Conservation (phyloP, 139 green algal genomes). For the Chlorella sp. region DNA sequence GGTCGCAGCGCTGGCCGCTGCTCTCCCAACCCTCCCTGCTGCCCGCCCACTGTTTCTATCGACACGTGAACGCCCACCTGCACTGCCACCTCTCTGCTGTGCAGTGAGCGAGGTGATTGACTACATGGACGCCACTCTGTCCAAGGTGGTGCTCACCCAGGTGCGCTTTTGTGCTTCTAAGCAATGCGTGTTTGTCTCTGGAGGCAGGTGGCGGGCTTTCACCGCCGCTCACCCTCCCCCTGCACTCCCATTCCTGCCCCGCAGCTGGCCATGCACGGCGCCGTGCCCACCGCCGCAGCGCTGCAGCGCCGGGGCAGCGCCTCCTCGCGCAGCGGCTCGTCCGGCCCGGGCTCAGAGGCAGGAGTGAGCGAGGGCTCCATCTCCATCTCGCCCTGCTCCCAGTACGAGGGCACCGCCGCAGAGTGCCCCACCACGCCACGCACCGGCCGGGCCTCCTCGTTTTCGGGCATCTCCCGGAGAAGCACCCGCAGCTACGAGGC, state of each 20-base stretch:
- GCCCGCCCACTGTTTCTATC: no score
- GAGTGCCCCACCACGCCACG: not conserved
- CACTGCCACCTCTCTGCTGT: not conserved
- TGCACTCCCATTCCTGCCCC: not conserved
- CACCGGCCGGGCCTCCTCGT: not conserved
- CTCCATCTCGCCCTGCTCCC: not conserved
- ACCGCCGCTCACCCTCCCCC: not conserved
- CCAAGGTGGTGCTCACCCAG: conserved; percentile 14
- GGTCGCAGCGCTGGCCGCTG: no score
- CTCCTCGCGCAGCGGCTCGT: not conserved
- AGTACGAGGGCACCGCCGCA: not conserved
- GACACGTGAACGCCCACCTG: not conserved
- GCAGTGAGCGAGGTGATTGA: conserved; percentile 3
- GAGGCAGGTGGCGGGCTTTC: not conserved
- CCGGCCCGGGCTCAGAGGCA: not conserved
- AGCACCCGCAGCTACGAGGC: no score
- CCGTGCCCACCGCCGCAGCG: not conserved
- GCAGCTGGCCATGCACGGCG: conserved; percentile 4
- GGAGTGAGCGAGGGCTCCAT: not conserved
- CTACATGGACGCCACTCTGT: not conserved
- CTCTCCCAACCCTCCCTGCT: no score
- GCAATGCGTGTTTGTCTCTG: not conserved
- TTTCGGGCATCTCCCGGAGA: no score
- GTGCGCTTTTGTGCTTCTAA: not conserved
- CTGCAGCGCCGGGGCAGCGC: not conserved